Base-by-base conservation (phyloP, 352 stramenopile genomes). In the Globisporangium barbulae region DNA sequence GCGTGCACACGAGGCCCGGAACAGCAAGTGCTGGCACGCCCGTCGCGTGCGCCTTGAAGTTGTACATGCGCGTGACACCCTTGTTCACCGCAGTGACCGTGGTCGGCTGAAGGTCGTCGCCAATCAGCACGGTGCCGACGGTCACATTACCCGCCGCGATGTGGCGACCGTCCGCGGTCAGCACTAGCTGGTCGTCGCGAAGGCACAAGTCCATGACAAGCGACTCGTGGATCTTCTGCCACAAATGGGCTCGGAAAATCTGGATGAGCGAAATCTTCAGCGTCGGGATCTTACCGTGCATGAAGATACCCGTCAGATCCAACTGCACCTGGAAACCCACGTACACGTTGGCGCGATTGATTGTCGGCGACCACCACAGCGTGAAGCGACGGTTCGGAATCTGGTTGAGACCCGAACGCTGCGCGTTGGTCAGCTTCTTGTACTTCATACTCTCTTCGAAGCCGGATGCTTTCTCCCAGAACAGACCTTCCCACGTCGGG, bases 281-380 rank as follows among this genome's bases (percentile, higher is more conserved):
- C n/a, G 97, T 99, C 48, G 98, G 98, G 74, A 99, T 99, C 74
- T 99, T 99, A 57, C 98, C 98, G 86, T 99, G 98, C 98, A 99
- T 99, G 79, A 99, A 99, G 68, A 99, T 99, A 75, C 98, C 98
- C 19, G 98, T 99, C 55, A 99, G 71, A 86, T 99, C 98, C 44
- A 99, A 80, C 75, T 99, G 98, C 48, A 99, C 98, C 72, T 99
- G 98, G 81, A 99, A 99, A 56, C 98, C 98, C 60, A 99, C 97
- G 76, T 99, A 99, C 50, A 99, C 98, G 77, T 99, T 99, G 0
- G 97, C 97, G 56, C 98, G 93, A 74, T 99, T 99, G 79, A 99
- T 99, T 13, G 98, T 99, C 25, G 98, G 98, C 8, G 96, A 99
- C 98, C 98, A 99, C 98, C 98, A 99, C 28, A 99, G 75, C 45